Evolutionary conservation across 2,329 filamentous ascomycete genomes (phyloP).

Genomic region (Penicillium sp.): DNA sequence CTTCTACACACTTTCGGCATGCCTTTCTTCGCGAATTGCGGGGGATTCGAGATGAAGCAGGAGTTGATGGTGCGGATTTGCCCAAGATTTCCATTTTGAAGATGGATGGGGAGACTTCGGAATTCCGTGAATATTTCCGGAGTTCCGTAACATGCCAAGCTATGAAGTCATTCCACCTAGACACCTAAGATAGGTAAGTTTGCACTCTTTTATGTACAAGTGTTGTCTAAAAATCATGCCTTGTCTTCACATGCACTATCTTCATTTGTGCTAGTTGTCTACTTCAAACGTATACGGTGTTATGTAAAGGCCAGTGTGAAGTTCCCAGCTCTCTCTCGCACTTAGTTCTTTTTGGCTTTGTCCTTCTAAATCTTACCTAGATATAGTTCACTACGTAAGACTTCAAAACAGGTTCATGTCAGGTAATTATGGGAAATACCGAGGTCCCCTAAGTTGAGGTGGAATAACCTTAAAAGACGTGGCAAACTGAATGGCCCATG

Average conservation of each 20-base stretch:
- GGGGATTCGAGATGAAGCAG: background rate
- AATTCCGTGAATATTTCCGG: background rate
- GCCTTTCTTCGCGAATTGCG: conserved; percentile 19
- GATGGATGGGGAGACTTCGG: background rate
- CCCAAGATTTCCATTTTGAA: background rate
- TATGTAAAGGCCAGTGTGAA: background rate
- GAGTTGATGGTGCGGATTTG: background rate
- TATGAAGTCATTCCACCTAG: background rate
- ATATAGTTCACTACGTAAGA: background rate
- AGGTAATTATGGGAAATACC: background rate
- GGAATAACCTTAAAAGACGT: background rate
- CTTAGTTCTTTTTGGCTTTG: background rate
- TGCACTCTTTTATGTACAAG: background rate
- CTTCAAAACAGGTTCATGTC: background rate
- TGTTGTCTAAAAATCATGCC: background rate
- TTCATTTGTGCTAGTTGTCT: background rate
- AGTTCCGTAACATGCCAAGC: background rate
- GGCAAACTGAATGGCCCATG: background rate
- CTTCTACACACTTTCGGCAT: conserved; percentile 18
- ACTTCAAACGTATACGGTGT: background rate
- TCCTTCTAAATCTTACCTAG: too few relatives aligned
- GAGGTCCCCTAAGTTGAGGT: background rate
- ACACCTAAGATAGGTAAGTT: too few relatives aligned
- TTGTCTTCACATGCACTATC: background rate
- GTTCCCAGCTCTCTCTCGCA: background rate